Evolutionary conservation across 2,329 filamentous ascomycete species (phyloP), one percentile per base, ranked within the genome.

Genomic region (Nemania sp.): DNA sequence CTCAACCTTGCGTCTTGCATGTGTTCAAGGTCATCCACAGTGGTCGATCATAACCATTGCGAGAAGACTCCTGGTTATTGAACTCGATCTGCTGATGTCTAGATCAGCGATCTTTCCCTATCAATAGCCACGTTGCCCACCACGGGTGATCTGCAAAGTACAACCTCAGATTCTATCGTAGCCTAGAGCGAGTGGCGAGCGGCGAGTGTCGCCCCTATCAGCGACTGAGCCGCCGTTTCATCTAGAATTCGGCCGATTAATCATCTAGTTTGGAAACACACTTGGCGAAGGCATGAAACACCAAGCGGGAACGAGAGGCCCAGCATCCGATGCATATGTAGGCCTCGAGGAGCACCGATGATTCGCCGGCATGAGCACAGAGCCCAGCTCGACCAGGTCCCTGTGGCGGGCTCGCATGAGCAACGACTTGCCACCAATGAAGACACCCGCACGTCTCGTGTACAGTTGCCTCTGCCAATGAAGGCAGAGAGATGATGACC

Each of bases 271-370:
- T 15, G 26, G 24, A 37, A 28, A 34, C 31, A 14, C 12, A 28
- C 20, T 28, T 15, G 24, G 31, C 44, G 5, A 14, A 14, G 15
- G 20, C 33, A 28, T 22, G 45, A 40, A 45, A 53, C 41, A 24
- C 7, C 1, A 41, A 11, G 37, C 44, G 39, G n/a, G 36, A 9
- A 24, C 20, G 40, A 33, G 20, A 23, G 17, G 9, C 20, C 30
- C 7, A 33, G 14, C 30, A 46, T 22, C 40, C 15, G 11, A 30
- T 12, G 34, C 23, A 45, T 47, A 45, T 46, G 36, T 42, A 49
- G 33, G 33, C 39, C 22, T 42, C 17, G 44, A 17, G 11, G 24
- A 46, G 14, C 9, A 14, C 20, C 8, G n/a, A 37, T 37, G 26
- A 6, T 37, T 24, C 20, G n/a, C 41, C 34, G 15, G 20, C 41